Evolutionary conservation across 768 basidiomycete genomes (phyloP), one percentile per base, ranked within the genome.

Genomic region (Stropharia rugosoannulata): DNA sequence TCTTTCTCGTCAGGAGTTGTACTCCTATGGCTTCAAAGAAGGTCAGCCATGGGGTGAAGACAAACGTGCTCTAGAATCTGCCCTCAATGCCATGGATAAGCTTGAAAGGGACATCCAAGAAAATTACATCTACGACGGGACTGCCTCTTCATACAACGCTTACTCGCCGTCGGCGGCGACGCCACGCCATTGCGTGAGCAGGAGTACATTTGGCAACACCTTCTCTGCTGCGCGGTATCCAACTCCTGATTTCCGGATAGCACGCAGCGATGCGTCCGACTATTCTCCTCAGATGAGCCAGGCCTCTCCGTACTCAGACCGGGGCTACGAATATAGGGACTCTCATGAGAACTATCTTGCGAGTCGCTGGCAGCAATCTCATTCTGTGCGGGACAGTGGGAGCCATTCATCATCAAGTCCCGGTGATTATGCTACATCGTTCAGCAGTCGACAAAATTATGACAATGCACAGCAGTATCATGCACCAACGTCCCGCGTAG

Each of bases 11-110:
- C 59, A 59, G 35, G 71, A 72, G 6, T 59, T 70, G 59, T 56
- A 68, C 39, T 59, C 68, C 3, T 69, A 71, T 52, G 69, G 68
- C 3, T 69, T 66, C 55, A 69, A 66, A 51, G 62, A 64, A 27
- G 67, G 68, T 10, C 61, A 68, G 22, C 56, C 66, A 0, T 72
- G 70, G 69, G 65, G 53, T 43, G 65, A 68, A 10, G 66, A 70
- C 38, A 67, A 66, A 29, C 67, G 68, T 15, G 62, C 60, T 13
- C 55, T 72, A 19, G 68, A 70, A 54, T 56, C 60, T 8, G 61
- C 65, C 41, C 66, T 71, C 41, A 58, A 51, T 6, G 62, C 48
- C 22, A 62, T 62, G 56, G 62, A 63, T 49, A 53, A 56, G 37
- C 61, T 59, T 19, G 62, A 64, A 52, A 51, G 60, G 43, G 64